Evolutionary conservation across 163 green algal species (phyloP), one percentile per base, ranked within the genome.

Genomic region (Prototheca wickerhamii): DNA sequence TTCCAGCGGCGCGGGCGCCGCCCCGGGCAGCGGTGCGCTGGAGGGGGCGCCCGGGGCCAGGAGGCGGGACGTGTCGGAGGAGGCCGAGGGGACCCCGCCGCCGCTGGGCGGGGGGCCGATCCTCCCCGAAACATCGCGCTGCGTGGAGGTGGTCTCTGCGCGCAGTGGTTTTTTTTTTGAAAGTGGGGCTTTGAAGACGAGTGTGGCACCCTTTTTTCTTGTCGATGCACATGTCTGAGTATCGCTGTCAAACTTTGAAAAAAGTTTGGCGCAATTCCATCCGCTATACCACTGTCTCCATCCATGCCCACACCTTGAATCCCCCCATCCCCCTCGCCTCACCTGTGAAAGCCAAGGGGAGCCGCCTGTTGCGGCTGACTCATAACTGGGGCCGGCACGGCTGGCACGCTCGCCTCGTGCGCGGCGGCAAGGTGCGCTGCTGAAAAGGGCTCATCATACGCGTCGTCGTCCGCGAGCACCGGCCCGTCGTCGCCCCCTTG

Each of bases 371-470:
- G 3, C 21, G 59, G n/a, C 40, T 21, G 59, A 18, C 5, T 12
- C 46, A 18, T 12, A 28, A 18, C 18, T 28, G 46, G 46, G 46
- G 46, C 18, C 10, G 42, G 32, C 15, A 65, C 51, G 25, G 65
- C 54, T 28, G 71, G 71, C 26, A 78, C 71, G 7, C 33, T 35
- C 0, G 40, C 58, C n/a, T 73, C 32, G n/a, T 65, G 44, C 26
- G 51, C 59, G 8, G 65, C 71, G 3, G 60, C 63, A 31, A 79
- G 51, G 52, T 79, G 61, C 4, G 72, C 72, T 25, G 67, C 59
- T 3, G 67, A 73, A 60, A 79, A 79, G 42, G 72, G 72, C 67
- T 75, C 68, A 15, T 49, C 67, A 32, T 68, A 60, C 3, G 46
- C 54, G n/a, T 64, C 37, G 44, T 68, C 55, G 18, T 44, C 55